Conservation (phyloP, 2,329 filamentous ascomycete genomes). For the Metarhizium album region DNA sequence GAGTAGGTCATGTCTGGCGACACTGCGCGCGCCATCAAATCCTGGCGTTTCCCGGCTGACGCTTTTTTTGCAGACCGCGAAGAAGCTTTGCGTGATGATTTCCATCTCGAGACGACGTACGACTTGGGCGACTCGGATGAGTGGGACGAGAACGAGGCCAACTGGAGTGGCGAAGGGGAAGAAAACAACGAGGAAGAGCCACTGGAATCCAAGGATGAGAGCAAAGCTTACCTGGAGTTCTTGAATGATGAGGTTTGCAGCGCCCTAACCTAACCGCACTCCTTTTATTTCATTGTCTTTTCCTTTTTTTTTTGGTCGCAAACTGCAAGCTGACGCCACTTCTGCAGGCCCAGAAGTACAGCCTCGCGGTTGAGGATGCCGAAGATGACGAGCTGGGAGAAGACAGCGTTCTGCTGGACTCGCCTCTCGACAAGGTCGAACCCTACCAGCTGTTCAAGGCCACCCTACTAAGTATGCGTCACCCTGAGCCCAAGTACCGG, state of each 20-base stretch:
- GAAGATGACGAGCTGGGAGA: slow-evolving; percentile 86
- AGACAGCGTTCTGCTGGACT: slow-evolving; percentile 86
- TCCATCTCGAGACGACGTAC: slow-evolving; percentile 54
- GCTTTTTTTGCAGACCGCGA: slow-evolving; percentile 56
- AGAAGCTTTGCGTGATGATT: slow-evolving; percentile 83
- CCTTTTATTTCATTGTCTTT: too few species aligned
- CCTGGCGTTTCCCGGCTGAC: not conserved
- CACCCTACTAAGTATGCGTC: slow-evolving; percentile 65
- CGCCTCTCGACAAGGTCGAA: slow-evolving; percentile 88
- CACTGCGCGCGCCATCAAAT: slow-evolving; percentile 13
- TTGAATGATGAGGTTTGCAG: slow-evolving; percentile 70
- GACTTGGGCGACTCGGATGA: slow-evolving; percentile 66
- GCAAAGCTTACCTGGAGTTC: slow-evolving; percentile 90
- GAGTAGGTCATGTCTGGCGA: slow-evolving; percentile 40
- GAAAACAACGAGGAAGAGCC: slow-evolving; percentile 56
- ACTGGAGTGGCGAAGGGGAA: slow-evolving; percentile 69
- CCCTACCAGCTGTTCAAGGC: slow-evolving; percentile 83
- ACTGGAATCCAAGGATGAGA: slow-evolving; percentile 73
- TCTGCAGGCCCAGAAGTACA: slow-evolving; percentile 68
- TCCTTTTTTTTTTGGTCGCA: too few species aligned
- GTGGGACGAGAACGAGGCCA: slow-evolving; percentile 70
- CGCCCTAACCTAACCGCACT: not conserved
- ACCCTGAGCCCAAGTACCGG: not conserved
- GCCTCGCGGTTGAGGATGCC: slow-evolving; percentile 54
- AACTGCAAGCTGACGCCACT: slow-evolving; percentile 7